Evolutionary conservation across 2,329 filamentous ascomycete genomes (phyloP).

Genomic region (Ophiostoma novo-ulmi): DNA sequence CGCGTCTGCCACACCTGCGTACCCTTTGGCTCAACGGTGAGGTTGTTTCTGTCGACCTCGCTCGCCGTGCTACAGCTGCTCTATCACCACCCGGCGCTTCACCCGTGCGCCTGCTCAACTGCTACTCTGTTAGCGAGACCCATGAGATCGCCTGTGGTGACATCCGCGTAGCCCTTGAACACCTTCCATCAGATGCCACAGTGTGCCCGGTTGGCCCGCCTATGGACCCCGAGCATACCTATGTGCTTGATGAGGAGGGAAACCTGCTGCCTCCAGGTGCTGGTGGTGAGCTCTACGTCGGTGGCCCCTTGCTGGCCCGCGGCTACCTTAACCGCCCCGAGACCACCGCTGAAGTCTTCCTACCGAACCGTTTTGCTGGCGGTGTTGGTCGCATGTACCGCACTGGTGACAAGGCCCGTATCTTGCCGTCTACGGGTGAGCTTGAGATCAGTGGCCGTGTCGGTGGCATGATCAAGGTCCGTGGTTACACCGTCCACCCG

Average conservation of each 20-base stretch:
- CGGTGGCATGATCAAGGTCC: constrained; percentile 74
- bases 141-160: constrained; percentile 76
- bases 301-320: constrained; percentile 66
- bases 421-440: constrained; percentile 61
- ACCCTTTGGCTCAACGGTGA: constrained; percentile 79
- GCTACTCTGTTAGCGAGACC: constrained; percentile 78
- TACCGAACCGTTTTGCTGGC: constrained; percentile 57
- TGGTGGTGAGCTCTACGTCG: constrained; percentile 69
- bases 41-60: constrained; percentile 73
- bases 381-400: constrained; percentile 61
- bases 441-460: constrained; percentile 73
- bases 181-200: constrained; percentile 49
- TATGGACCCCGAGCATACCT: constrained; percentile 61
- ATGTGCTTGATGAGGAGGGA: constrained; percentile 66
- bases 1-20: constrained; percentile 59
- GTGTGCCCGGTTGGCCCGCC: constrained; percentile 72
- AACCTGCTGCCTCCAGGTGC: constrained; percentile 57
- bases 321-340: constrained; percentile 78
- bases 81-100: constrained; percentile 45
- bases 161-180: constrained; percentile 61
- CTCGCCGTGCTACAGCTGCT: constrained; percentile 60
- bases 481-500: constrained; percentile 72
- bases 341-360: constrained; percentile 67
- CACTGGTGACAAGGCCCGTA: constrained; percentile 65
- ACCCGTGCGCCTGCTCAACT: constrained; percentile 65